phyloP scores from a whole-genome alignment of 192 early-diverging fungal genomes.

The Umbelopsis sp. region DNA sequence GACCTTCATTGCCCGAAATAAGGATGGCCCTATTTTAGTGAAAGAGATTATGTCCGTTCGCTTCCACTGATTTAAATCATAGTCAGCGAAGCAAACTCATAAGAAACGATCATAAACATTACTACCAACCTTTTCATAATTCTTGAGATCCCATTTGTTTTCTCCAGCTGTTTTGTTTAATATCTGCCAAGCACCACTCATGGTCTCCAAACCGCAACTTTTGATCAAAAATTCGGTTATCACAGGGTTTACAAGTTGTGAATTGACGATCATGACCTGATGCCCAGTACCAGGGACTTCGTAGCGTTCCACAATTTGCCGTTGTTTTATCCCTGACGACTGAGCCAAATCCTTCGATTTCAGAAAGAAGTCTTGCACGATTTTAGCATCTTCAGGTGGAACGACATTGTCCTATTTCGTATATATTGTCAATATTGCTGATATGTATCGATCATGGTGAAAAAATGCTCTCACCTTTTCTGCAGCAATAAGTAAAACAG shows the following conservation, averaged over 20 bases:
- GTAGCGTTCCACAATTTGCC: constrained; percentile 28
- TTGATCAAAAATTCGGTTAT: constrained; percentile 59
- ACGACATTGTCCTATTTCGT: constrained; percentile 7
- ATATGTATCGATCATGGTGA: neutral
- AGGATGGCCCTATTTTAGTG: constrained; percentile 38
- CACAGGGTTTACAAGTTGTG: constrained; percentile 53
- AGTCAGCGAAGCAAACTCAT: neutral
- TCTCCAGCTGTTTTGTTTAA: constrained; percentile 50
- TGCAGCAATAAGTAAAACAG: constrained; percentile 51
- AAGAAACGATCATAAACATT: neutral
- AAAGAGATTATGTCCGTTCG: constrained; percentile 49
- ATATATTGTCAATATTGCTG: neutral
- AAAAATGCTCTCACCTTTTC: constrained; percentile 37
- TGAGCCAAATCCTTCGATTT: neutral
- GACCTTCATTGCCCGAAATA: constrained; percentile 59
- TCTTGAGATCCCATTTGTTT: constrained; percentile 65
- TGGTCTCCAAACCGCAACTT: constrained; percentile 47
- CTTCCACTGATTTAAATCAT: constrained; percentile 45
- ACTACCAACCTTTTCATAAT: constrained; percentile 54
- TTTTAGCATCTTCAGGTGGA: neutral
- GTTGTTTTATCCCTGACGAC: neutral
- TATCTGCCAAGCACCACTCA: constrained; percentile 58
- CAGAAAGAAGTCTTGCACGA: neutral
- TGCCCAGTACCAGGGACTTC: constrained; percentile 55
- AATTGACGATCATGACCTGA: constrained; percentile 50